Evolutionary conservation across 2,329 filamentous ascomycete genomes (phyloP).

Genomic region (Paecilomyces variotii): DNA sequence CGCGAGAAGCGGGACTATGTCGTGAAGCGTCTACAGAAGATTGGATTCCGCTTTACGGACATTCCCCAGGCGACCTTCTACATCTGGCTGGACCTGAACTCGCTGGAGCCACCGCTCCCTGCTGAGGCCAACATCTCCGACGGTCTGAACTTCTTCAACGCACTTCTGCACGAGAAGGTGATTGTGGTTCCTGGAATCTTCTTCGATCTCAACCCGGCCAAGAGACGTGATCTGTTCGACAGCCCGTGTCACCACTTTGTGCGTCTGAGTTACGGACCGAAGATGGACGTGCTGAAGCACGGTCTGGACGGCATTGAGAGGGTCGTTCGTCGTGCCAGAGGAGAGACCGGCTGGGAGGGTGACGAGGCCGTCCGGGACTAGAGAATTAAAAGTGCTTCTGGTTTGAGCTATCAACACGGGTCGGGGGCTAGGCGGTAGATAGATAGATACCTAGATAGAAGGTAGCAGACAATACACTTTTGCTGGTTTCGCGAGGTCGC

Average conservation of each 20-base stretch:
- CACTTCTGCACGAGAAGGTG: constrained; percentile 85
- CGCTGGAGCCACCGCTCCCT: constrained; percentile 47
- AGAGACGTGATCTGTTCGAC: constrained; percentile 85
- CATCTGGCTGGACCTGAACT: constrained; percentile 62
- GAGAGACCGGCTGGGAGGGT: constrained; percentile 25
- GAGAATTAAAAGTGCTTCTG: constrained; percentile 9
- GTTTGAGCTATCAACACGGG: background rate
- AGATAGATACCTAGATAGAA: background rate
- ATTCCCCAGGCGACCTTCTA: constrained; percentile 92
- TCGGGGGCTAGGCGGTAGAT: background rate
- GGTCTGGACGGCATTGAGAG: constrained; percentile 80
- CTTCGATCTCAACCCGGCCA: constrained; percentile 89
- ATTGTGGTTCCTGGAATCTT: constrained; percentile 97
- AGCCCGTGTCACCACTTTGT: constrained; percentile 91
- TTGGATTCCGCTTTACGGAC: constrained; percentile 79
- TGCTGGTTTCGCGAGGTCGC: background rate
- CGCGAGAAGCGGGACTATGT: constrained; percentile 89
- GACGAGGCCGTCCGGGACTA: constrained; percentile 30
- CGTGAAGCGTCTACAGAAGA: constrained; percentile 66
- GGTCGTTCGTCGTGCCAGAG: constrained; percentile 51
- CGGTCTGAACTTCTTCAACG: constrained; percentile 94
- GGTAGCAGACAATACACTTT: background rate
- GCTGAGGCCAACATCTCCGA: constrained; percentile 65
- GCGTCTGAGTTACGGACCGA: constrained; percentile 74
- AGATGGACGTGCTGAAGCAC: constrained; percentile 67